Evolutionary conservation across 805 yeast species (phyloP).

Genomic region (Nakazawaea pomicola): DNA sequence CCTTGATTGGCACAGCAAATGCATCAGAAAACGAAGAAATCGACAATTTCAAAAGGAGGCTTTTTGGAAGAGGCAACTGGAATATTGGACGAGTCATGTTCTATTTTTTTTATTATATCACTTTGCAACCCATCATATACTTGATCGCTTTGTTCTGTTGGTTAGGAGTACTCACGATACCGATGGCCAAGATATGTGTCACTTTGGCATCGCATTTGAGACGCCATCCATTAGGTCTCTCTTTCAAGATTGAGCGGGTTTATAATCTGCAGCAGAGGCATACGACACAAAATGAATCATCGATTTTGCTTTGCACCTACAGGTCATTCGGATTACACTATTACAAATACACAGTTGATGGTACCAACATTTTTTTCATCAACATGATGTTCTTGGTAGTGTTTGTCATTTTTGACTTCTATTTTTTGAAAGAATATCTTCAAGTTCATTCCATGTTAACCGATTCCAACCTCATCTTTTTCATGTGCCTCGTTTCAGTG

Average conservation of each 20-base stretch:
- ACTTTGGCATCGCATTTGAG: slow-evolving; percentile 73
- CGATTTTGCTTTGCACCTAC: slow-evolving; percentile 81
- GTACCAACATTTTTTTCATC: slow-evolving; percentile 89
- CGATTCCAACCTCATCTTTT: slow-evolving; percentile 61
- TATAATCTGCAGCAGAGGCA: slow-evolving; percentile 31
- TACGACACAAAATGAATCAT: slow-evolving; percentile 36
- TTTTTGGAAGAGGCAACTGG: slow-evolving; percentile 94
- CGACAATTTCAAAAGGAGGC: slow-evolving; percentile 34
- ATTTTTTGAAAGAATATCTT: slow-evolving; percentile 46
- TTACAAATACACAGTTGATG: slow-evolving; percentile 94
- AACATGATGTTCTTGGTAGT: slow-evolving; percentile 75
- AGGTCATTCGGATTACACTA: slow-evolving; percentile 90
- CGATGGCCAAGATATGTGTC: slow-evolving; percentile 79
- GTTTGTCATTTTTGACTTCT: slow-evolving; percentile 79
- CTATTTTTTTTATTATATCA: slow-evolving; percentile 61
- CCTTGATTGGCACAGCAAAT: not conserved
- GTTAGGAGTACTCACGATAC: slow-evolving; percentile 84
- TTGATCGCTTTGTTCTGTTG: slow-evolving; percentile 60
- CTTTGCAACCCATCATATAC: slow-evolving; percentile 63
- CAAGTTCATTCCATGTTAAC: slow-evolving; percentile 42
- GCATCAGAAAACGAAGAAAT: slow-evolving; percentile 17
- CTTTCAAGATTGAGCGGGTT: slow-evolving; percentile 56
- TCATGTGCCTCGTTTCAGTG: slow-evolving; percentile 74
- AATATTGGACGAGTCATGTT: slow-evolving; percentile 75
- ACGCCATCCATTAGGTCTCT: slow-evolving; percentile 86